A percentile compares a stretch with the other conserved stretches of the same genome.
phyloP scores from a whole-genome alignment of 1,139 yeast genomes.

The Nakaseomyces glabratus region DNA sequence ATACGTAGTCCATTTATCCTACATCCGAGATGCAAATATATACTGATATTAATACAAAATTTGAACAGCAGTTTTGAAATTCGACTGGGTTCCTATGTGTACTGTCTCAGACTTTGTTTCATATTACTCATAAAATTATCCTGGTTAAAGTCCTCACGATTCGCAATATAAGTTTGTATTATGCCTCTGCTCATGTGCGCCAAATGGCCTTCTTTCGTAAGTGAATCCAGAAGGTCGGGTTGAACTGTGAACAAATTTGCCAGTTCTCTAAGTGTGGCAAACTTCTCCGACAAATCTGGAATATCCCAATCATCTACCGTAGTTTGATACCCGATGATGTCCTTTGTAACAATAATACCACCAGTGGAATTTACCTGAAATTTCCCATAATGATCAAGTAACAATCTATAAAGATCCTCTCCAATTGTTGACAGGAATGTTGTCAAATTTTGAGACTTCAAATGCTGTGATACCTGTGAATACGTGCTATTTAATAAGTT shows the following conservation, averaged over 20 bases:
- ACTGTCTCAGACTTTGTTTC: conserved; percentile 16
- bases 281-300: conserved; percentile 55
- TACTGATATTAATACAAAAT: no score
- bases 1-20: no score
- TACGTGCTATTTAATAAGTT: conserved; percentile 43
- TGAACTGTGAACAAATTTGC: conserved; percentile 81
- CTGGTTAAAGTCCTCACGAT: conserved; percentile 56
- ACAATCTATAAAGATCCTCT: conserved; percentile 44
- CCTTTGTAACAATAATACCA: conserved; percentile 77
- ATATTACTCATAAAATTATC: conserved; percentile 26
- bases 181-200: conserved; percentile 58
- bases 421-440: conserved; percentile 54
- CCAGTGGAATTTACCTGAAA: conserved; percentile 74
- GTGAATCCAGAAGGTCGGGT: conserved; percentile 61
- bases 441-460: conserved; percentile 48
- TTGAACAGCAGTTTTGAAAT: no score
- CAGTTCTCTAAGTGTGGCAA: conserved; percentile 67
- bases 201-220: conserved; percentile 76
- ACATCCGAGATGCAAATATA: no score
- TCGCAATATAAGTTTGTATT: conserved; percentile 59
- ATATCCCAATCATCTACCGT: conserved; percentile 65
- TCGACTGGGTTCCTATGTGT: conserved; percentile 9
- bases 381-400: conserved; percentile 68
- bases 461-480: conserved; percentile 32
- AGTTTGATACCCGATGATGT: conserved; percentile 69